phyloP scores from a whole-genome alignment of 371 early-diverging fungal genomes.

The Capillidium heterosporum region DNA sequence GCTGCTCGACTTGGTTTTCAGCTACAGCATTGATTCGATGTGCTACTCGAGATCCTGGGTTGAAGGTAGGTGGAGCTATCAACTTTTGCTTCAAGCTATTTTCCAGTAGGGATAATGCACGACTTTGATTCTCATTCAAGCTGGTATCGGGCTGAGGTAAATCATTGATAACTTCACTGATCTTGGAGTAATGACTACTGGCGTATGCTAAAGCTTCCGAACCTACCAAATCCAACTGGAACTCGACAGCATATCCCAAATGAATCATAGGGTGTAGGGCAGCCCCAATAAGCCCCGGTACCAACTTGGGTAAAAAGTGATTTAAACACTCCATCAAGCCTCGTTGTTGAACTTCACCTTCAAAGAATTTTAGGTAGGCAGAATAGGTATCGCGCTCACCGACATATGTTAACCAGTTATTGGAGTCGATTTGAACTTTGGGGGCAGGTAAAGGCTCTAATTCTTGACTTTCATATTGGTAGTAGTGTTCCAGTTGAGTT shows the following conservation, averaged over 20 bases:
- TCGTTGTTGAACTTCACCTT: not conserved
- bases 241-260: conserved; percentile 7
- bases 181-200: not conserved
- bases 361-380: conserved; percentile 3
- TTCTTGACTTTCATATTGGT: not conserved
- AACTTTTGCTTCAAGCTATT: not conserved
- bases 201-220: conserved; percentile 8
- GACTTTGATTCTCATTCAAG: too few species aligned
- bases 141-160: not conserved
- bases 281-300: conserved; percentile 3
- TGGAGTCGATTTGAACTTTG: not conserved
- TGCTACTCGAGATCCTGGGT: too few species aligned
- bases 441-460: conserved; percentile 1
- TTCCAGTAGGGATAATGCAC: not conserved
- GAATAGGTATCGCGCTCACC: not conserved
- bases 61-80: too few species aligned
- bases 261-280: conserved; percentile 7
- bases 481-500: not conserved
- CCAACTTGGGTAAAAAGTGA: not conserved
- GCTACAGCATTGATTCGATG: too few species aligned
- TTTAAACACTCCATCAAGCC: not conserved
- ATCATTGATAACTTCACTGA: not conserved
- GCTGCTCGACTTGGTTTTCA: not conserved
- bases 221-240: not conserved
- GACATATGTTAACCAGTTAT: conserved; percentile 1